phyloP scores from a whole-genome alignment of 345 rosid genomes.

The Garcia nutans region DNA sequence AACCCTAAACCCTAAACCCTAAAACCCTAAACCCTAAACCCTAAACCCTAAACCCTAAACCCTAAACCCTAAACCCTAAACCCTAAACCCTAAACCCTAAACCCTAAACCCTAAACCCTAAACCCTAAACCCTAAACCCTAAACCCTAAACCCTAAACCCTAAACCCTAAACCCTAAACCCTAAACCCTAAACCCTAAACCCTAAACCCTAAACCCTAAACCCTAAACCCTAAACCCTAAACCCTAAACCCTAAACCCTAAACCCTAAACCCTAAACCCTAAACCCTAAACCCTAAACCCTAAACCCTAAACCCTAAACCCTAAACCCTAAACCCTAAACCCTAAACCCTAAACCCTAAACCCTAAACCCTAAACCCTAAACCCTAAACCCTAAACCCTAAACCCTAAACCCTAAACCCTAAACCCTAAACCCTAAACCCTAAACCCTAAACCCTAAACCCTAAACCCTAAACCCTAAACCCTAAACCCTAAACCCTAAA shows the following conservation, averaged over 20 bases:
- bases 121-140: too few species aligned
- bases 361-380: background rate
- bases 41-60: background rate
- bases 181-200: background rate
- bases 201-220: background rate
- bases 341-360: constrained; percentile 21
- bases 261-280: constrained; percentile 26
- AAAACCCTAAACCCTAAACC: constrained; percentile 17
- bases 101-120: too few species aligned
- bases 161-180: too few species aligned
- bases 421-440: constrained; percentile 15
- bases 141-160: too few species aligned
- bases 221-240: constrained; percentile 9
- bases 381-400: constrained; percentile 21
- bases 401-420: constrained; percentile 22
- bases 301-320: constrained; percentile 23
- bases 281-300: constrained; percentile 19
- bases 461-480: constrained; percentile 27
- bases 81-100: background rate
- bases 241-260: constrained; percentile 8
- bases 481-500: constrained; percentile 23
- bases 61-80: too few species aligned
- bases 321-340: constrained; percentile 29
- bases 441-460: constrained; percentile 25
- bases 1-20: constrained; percentile 19